Base-by-base conservation (phyloP, 345 rosid species). In the Hevea brasiliensis region DNA sequence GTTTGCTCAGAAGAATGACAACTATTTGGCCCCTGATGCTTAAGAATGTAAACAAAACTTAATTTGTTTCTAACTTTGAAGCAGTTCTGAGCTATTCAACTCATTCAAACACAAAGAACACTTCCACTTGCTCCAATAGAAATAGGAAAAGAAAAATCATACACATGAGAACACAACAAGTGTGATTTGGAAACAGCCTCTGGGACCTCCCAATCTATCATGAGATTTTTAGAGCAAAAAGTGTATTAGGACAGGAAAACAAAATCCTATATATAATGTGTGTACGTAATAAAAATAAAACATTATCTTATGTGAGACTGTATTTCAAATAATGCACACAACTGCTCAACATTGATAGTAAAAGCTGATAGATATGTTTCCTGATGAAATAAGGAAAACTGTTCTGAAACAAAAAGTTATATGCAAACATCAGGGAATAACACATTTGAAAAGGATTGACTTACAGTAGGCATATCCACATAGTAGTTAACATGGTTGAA, bases 401-500 rank as follows among this genome's bases (percentile, higher is more conserved):
- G 7, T 17, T 15, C 9, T 24, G 26, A 29, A 42, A 13, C 45
- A 18, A 42, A 12, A 41, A 14, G 15, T 40, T 57, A 29, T 1
- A 3, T 44, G 8, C 26, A 64, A 65, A 70, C 42, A 20, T 35
- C 24, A 74, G 37, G 72, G 41, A 63, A 66, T 18, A 2, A 67
- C 73, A 70, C 17, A 47, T 37, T 71, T 50, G 32, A 71, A 56
- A 47, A 26, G 21, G 61, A 41, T 21, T 20, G 21, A 74, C 98
- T 85, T 84, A 94, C 98, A 2, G 87, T 75, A 32, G 98, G 98
- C 98, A 94, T 90, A 72, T 89, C 92, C 20, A 94, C 98, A 53
- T 82, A 85, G 80, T 94, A 94, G 83, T 90, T 91, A 70, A 94
- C 81, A 75, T 87, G 88, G 79, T 73, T 82, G 84, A 94, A 94